A percentile compares a stretch with the other conserved stretches of the same genome.
phyloP scores from a whole-genome alignment of 495 filamentous ascomycete species.

The Xylaria nigripes region DNA sequence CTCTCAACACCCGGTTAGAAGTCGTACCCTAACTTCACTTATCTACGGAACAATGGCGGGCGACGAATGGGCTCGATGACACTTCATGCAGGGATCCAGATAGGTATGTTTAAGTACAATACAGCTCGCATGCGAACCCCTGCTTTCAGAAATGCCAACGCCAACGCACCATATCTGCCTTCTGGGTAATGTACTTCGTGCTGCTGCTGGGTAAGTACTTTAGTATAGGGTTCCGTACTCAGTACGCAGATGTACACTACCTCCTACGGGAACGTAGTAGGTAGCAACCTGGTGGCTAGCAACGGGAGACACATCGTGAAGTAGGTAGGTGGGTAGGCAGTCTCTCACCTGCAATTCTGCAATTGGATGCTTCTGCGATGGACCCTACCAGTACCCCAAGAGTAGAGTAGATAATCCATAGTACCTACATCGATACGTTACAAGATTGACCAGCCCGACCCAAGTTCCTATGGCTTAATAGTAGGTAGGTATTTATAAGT shows the following conservation, averaged over 20 bases:
- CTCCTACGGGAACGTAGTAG: too few relatives aligned
- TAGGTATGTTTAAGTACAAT: neutral
- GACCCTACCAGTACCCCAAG: neutral
- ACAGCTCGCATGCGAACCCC: slow-evolving; percentile 11
- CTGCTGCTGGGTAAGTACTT: too few relatives aligned
- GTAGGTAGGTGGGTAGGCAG: too few relatives aligned
- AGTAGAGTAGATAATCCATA: too few relatives aligned
- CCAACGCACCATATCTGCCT: neutral
- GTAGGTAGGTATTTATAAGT: too few relatives aligned
- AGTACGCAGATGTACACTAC: neutral
- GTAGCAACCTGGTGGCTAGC: neutral
- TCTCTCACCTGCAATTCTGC: too few relatives aligned
- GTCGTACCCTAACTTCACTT: neutral
- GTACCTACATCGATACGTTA: too few relatives aligned
- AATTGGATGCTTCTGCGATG: too few relatives aligned
- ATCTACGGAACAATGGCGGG: neutral
- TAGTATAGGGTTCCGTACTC: neutral
- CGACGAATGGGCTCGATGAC: slow-evolving; percentile 5
- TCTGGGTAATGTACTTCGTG: too few relatives aligned
- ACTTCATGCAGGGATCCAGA: slow-evolving; percentile 7
- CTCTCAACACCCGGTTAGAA: neutral
- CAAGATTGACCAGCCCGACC: too few relatives aligned
- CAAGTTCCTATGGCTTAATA: too few relatives aligned
- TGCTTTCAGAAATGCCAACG: slow-evolving; percentile 7
- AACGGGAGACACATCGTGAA: neutral